Evolutionary conservation across 2,329 filamentous ascomycete genomes (phyloP).

Genomic region (Botrytis deweyae): DNA sequence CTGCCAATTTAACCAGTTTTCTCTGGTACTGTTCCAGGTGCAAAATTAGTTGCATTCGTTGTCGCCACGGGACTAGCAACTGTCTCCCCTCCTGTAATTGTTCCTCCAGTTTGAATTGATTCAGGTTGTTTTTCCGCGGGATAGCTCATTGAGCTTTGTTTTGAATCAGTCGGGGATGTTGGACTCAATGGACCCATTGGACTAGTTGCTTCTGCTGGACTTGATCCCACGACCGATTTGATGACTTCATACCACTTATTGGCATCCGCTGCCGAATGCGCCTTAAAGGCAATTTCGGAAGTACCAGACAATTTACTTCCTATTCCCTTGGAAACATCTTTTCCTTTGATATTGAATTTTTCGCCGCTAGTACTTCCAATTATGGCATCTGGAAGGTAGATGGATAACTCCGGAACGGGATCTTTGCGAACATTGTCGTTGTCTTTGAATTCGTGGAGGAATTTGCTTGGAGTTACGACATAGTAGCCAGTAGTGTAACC

Average conservation of each 20-base stretch:
- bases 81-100: conserved; percentile 30
- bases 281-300: conserved; percentile 84
- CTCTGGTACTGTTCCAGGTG: not conserved
- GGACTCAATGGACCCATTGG: conserved; percentile 32
- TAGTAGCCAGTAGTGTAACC: conserved; percentile 83
- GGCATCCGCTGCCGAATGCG: conserved; percentile 75
- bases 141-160: conserved; percentile 15
- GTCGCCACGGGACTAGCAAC: conserved; percentile 31
- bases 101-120: conserved; percentile 33
- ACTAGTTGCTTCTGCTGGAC: conserved; percentile 26
- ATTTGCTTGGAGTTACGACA: conserved; percentile 83
- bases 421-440: conserved; percentile 71
- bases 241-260: conserved; percentile 83
- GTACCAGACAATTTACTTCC: conserved; percentile 77
- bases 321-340: conserved; percentile 79
- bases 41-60: conserved; percentile 4
- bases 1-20: not conserved
- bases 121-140: conserved; percentile 28
- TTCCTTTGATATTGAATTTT: conserved; percentile 95
- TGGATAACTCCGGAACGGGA: conserved; percentile 78
- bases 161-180: conserved; percentile 23
- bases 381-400: conserved; percentile 88
- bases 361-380: conserved; percentile 70
- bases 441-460: conserved; percentile 94
- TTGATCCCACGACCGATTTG: conserved; percentile 29